Evolutionary conservation across 2,329 filamentous ascomycete genomes (phyloP), one percentile per base, ranked within the genome.

Genomic region (Neonectria hederae): DNA sequence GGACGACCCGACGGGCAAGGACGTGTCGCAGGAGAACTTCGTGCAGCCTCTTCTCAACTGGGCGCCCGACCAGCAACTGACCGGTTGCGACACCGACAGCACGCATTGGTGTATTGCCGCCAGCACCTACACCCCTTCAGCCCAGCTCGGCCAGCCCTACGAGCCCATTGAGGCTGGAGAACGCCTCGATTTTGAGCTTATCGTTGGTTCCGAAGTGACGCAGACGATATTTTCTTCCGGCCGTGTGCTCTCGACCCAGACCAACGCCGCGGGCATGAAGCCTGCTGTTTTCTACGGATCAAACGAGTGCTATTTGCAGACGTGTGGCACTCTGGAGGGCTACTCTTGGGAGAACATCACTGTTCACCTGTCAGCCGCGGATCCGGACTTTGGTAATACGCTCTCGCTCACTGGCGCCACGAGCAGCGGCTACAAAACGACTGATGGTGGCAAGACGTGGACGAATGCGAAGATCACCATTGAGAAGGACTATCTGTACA

Each of bases 241-340:
- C 22, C 35, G 53, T n/a, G 55, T 63, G 14, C 63, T 65, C 21
- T 63, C 63, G 8, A 65, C 60, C 2, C 63, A 65, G 55, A 65
- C 59, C 21, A 65, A 65, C 38, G 63, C 63, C 10, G 63, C 54
- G 26, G 63, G 63, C n/a, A 65, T 65, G 63, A 63, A 63, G 40
- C 63, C 63, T 2, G 63, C 63, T 2, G 63, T 65, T 17, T 65
- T 65, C 21, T 65, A 65, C 55, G 63, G 63, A 26, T 26, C 63
- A 13, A 65, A 65, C n/a, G 59, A 65, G 42, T 65, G 63, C 60
- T 65, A 59, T n/a, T 42, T 65, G 5, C 63, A 65, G 55, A 42
- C 63, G 4, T 65, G 63, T 40, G 63, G 63, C 5, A 65, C 63
- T 3, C 55, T 65, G 1, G 38, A 49, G 9, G 38, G 42, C 1